Evolutionary conservation across 2,329 filamentous ascomycete genomes (phyloP), one percentile per base, ranked within the genome.

Genomic region (Aspergillus novofumigatus): DNA sequence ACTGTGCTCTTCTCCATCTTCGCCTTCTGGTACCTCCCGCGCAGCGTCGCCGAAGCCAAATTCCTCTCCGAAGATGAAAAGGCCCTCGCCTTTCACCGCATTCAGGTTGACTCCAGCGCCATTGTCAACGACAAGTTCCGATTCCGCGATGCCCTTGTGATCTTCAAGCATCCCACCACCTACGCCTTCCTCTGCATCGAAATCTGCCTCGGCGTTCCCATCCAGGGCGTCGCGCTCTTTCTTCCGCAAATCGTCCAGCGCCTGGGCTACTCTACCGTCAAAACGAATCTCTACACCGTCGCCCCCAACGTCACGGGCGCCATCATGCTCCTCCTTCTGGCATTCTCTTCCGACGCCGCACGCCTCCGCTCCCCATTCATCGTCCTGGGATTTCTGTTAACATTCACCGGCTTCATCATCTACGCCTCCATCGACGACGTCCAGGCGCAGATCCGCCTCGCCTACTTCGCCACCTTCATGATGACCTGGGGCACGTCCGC

Each of bases 401-500:
- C 89, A 0, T 89, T 92, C 67, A 81, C 83, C 50, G 90, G 90
- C 4, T 91, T 93, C 76, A 84, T 92, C 71, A 89, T 93, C 67
- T 92, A 89, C 64, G 87, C 88, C 0, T 80, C 86, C 21, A 87
- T 93, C 57, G 75, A 84, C 28, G 80, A 86, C 63, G 84, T 91
- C 17, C 71, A 83, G 41, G 65, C 76, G 3, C 77, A 88, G 42
- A 70, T 88, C n/a, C 79, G 81, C 3, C 78, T 91, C 1, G 89
- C 88, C 0, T 92, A 92, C 67, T 91, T 86, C 62, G 87, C 88
- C 4, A 86, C 83, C 54, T 92, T 92, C 71, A 89, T 92, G 86
- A 91, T 92, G 87, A 88, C 86, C 10, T 91, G 88, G 86, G 89
- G 89, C 17, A 91, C 88, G 0, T 87, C 85, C 1, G 88, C 89